A percentile compares a stretch with the other conserved stretches of the same genome.
phyloP scores from a whole-genome alignment of 805 yeast species.

The Candida sonorensis region DNA sequence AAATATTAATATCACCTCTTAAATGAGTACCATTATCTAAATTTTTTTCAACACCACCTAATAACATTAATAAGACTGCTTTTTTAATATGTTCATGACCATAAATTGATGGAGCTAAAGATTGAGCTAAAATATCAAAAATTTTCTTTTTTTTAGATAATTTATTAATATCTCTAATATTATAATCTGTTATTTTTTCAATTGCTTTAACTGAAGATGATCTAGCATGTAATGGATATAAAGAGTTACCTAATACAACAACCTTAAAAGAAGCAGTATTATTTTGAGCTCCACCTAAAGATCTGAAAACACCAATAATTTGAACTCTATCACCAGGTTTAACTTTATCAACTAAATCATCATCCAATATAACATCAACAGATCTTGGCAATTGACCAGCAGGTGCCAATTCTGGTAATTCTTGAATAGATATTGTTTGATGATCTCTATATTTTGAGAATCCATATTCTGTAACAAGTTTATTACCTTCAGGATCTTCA shows the following conservation, averaged over 20 bases:
- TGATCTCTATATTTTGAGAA: constrained; percentile 89
- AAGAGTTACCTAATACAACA: constrained; percentile 80
- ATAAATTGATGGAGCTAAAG: constrained; percentile 92
- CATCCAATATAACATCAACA: constrained; percentile 87
- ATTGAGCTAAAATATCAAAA: constrained; percentile 73
- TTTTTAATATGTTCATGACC: constrained; percentile 89
- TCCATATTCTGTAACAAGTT: constrained; percentile 86
- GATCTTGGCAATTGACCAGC: constrained; percentile 96
- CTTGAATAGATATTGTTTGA: constrained; percentile 89
- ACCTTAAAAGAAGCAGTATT: constrained; percentile 68
- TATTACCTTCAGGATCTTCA: constrained; percentile 87
- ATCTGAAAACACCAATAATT: constrained; percentile 87
- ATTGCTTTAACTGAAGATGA: constrained; percentile 63
- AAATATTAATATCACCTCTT: constrained; percentile 93
- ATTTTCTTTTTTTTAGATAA: constrained; percentile 64
- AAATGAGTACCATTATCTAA: constrained; percentile 92
- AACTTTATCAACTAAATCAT: constrained; percentile 83
- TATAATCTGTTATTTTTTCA: constrained; percentile 69
- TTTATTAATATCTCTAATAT: constrained; percentile 79
- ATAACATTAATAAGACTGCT: constrained; percentile 82
- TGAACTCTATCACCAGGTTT: constrained; percentile 97
- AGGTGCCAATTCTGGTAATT: constrained; percentile 96
- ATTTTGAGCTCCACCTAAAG: constrained; percentile 71
- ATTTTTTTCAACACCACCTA: constrained; percentile 94
- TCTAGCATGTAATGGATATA: constrained; percentile 81